Base-by-base conservation (phyloP, 805 yeast species). In the Spathaspora boniae region DNA sequence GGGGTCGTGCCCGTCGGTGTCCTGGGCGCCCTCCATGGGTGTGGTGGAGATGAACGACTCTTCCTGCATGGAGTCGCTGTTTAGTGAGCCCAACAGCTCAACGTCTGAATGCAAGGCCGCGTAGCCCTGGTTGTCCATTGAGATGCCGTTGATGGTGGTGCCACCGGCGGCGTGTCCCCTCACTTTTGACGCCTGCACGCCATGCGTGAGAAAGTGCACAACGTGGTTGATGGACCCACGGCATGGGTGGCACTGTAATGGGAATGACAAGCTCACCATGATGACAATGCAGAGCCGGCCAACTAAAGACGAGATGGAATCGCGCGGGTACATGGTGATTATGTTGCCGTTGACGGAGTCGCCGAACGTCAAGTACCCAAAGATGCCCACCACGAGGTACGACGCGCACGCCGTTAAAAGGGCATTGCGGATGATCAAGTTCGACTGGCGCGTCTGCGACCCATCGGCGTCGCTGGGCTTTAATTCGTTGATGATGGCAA, bases 231-330 rank as follows among this genome's bases (percentile, higher is more conserved):
- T 60, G 3, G 89, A 80, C 12, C 84, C 75, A 42, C 95, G 66
- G 42, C 87, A 78, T 15, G 95, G 95, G 55, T 84, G 87, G 49
- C 86, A 82, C 70, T 84, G 78, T 39, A 85, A 67, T 11, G 95
- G 94, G 58, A 70, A 85, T 4, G 88, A 80, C 26, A 85, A 62
- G n/a, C 79, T 62, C 11, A 85, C 84, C 89, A 84, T 82, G 14
- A 79, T 54, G 1, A 80, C 84, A 23, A 85, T 65, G 29, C 83
- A 68, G 22, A 76, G 64, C 44, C 83, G 72, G 5, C 86, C 93
- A 31, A 65, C 51, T 22, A 65, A 52, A 2, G 81, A 68, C 34
- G 70, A 60, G 8, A 67, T 47, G 2, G 77, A 68, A 37, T 71
- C 63, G 5, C 69, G 65, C 24, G 81, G 74, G 50, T 84, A 85